Conservation (phyloP, 495 filamentous ascomycete species). For the Echria macrotheca region DNA sequence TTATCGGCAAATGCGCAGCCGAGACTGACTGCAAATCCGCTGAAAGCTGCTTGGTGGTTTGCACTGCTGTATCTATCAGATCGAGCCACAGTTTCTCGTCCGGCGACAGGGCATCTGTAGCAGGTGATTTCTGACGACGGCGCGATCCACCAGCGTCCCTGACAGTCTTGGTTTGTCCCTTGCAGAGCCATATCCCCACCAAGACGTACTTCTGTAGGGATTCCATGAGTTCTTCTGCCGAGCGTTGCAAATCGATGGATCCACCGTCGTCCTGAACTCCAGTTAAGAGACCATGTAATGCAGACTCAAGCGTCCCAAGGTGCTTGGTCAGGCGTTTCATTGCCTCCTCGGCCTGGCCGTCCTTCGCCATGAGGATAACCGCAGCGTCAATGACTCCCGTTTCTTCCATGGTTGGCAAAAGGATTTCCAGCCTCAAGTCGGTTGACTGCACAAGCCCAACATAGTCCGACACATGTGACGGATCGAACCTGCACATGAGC, state of each 20-base stretch:
- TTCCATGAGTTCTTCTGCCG: slow-evolving; percentile 59
- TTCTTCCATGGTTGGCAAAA: slow-evolving; percentile 82
- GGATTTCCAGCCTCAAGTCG: slow-evolving; percentile 72
- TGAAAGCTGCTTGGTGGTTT: slow-evolving; percentile 61
- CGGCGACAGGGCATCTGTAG: slow-evolving; percentile 59
- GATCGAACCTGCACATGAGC: slow-evolving; percentile 80
- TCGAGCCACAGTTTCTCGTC: slow-evolving; percentile 89
- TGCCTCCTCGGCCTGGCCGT: slow-evolving; percentile 76
- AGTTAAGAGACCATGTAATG: slow-evolving; percentile 64
- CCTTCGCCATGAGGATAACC: slow-evolving; percentile 82
- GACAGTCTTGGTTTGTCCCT: slow-evolving; percentile 71
- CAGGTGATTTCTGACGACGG: slow-evolving; percentile 41
- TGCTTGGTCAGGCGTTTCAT: slow-evolving; percentile 80
- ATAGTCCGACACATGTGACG: slow-evolving; percentile 77
- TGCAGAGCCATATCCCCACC: slow-evolving; percentile 93
- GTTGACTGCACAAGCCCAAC: slow-evolving; percentile 72
- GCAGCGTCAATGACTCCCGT: slow-evolving; percentile 90
- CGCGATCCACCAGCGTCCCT: slow-evolving; percentile 20
- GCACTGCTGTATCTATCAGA: slow-evolving; percentile 77
- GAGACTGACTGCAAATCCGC: slow-evolving; percentile 23
- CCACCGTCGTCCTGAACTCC: slow-evolving; percentile 46
- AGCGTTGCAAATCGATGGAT: slow-evolving; percentile 40
- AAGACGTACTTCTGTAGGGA: slow-evolving; percentile 81
- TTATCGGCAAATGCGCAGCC: neutral
- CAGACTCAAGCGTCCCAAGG: slow-evolving; percentile 69